Base-by-base conservation (phyloP, 2,329 filamentous ascomycete species). In the Aspergillus eucalypticola region DNA sequence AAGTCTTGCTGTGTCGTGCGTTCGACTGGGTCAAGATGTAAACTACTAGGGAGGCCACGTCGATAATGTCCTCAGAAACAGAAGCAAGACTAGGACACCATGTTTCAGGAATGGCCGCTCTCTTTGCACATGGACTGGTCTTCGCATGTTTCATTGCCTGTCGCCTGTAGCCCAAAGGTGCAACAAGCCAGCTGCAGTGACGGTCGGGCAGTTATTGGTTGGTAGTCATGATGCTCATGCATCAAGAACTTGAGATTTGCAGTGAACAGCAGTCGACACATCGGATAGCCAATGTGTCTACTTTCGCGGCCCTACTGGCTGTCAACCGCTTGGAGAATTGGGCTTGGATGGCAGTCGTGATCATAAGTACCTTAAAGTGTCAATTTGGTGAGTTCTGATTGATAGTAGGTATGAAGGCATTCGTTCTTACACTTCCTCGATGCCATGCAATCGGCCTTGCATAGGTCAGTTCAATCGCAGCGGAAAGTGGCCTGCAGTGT, bases 131-230 rank as follows among this genome's bases (percentile, higher is more conserved):
- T 70, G 66, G 67, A 75, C 80, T 6, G 78, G 78, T 3, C 70
- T 78, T 44, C 73, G 78, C 6, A 71, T 83, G 17, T 68, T 50
- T 50, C 46, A 50, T 17, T 50, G 7, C n/a, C 46, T 19, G 46
- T 77, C 51, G 75, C 82, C 15, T 19, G 46, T 77, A 50, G 75
- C 82, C 15, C 78, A 79, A 69, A 79, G 78, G 35, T 81, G 78
- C 63, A 81, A 82, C 57, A 78, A 65, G 78, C 79, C 46, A 79
- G 78, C 8, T 82, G 76, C 61, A 80, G 80, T 61, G 75, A 83
- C 42, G 80, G 82, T 62, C 83, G 81, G 81, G 77, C 77, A 25
- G 79, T 83, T 27, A 82, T 83, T 41, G 69, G 75, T 83, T 41
- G 69, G 75, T 41, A 77, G 78, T 41, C 80, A 82, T 60, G 82